A percentile compares a stretch with the other conserved stretches of the same genome.
Conservation (phyloP, 2,329 filamentous ascomycete genomes). For the Orbilia quercus region DNA sequence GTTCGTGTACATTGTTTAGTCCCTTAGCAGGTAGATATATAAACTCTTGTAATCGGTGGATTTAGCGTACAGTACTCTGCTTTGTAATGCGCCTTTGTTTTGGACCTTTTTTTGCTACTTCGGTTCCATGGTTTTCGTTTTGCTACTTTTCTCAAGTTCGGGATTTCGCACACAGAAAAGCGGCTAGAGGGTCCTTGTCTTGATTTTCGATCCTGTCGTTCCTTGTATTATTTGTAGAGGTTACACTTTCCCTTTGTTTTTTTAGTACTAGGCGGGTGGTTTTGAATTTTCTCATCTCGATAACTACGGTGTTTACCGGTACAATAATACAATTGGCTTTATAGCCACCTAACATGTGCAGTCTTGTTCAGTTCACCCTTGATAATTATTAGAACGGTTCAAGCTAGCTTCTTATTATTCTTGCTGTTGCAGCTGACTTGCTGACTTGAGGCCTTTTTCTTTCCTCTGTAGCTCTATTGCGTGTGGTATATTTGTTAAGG, state of each 20-base stretch:
- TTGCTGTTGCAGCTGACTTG: too few species aligned
- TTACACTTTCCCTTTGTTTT: not conserved
- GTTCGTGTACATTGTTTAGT: slow-evolving; percentile 19
- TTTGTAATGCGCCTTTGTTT: not conserved
- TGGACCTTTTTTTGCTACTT: not conserved
- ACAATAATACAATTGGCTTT: too few species aligned
- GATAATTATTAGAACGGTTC: too few species aligned
- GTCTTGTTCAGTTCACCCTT: too few species aligned
- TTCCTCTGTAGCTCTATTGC: too few species aligned
- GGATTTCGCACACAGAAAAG: not conserved
- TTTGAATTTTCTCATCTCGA: not conserved
- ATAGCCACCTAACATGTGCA: too few species aligned
- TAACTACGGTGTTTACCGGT: not conserved
- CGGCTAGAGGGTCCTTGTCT: not conserved
- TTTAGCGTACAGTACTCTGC: slow-evolving; percentile 22
- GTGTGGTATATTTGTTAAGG: too few species aligned
- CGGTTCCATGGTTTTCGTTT: not conserved
- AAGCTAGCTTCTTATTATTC: too few species aligned
- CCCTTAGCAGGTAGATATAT: slow-evolving; percentile 24
- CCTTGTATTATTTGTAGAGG: not conserved
- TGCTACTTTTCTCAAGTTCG: not conserved
- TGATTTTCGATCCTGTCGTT: not conserved
- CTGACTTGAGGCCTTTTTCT: too few species aligned
- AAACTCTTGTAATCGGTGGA: slow-evolving; percentile 5
- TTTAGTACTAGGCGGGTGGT: not conserved